Conservation (phyloP, 2,329 filamentous ascomycete genomes). For the Botrytis fabae region DNA sequence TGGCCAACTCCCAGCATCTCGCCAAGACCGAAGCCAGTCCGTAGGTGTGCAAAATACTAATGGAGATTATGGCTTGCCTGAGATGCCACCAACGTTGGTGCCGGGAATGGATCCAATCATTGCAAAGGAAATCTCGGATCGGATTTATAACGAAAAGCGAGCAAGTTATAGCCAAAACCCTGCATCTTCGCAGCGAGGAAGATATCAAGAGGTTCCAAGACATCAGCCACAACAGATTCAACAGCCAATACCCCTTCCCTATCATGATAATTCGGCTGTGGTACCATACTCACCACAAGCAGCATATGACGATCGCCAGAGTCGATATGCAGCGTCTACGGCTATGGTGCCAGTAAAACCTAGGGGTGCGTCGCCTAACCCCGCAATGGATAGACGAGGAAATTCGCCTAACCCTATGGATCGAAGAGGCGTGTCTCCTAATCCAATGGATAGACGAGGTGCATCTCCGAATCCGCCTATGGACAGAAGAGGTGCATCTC, state of each 20-base stretch:
- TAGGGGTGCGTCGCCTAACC: conserved; percentile 36
- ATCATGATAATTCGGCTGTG: conserved; percentile 32
- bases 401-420: conserved; percentile 35
- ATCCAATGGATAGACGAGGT: conserved; percentile 30
- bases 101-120: conserved; percentile 60
- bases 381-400: conserved; percentile 26
- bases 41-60: conserved; percentile 26
- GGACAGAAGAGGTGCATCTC: conserved; percentile 33
- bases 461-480: conserved; percentile 34
- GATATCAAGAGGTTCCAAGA: conserved; percentile 31
- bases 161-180: conserved; percentile 47
- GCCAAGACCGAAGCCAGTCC: conserved; percentile 32
- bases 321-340: conserved; percentile 31
- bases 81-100: conserved; percentile 58
- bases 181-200: conserved; percentile 47
- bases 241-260: conserved; percentile 33
- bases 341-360: conserved; percentile 40
- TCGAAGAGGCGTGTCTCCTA: conserved; percentile 35
- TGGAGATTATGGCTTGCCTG: conserved; percentile 46
- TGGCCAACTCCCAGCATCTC: conserved; percentile 29
- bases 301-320: conserved; percentile 38
- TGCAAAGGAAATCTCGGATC: conserved; percentile 57
- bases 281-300: conserved; percentile 33
- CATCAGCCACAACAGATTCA: conserved; percentile 34
- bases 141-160: conserved; percentile 57